phyloP scores from a whole-genome alignment of 1,139 yeast genomes.

The Oligophagozyma castellii region DNA sequence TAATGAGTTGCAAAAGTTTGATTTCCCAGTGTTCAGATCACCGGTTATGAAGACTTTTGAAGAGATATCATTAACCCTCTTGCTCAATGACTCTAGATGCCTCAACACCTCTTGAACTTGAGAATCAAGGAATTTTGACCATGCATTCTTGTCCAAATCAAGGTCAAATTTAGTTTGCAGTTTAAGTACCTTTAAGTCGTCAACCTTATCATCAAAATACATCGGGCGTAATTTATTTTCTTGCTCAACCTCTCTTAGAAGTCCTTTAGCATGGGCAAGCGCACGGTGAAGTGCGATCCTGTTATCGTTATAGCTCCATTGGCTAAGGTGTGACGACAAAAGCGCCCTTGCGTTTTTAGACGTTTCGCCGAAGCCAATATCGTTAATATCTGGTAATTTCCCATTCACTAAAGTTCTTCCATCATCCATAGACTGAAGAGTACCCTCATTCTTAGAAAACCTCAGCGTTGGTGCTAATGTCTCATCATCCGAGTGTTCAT shows the following conservation, averaged over 20 bases:
- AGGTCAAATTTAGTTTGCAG: conserved; percentile 18
- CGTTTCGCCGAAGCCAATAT: no score
- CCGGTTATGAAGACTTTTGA: conserved; percentile 96
- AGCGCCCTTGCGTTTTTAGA: no score
- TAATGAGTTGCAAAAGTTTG: conserved; percentile 88
- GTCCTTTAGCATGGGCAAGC: conserved; percentile 10
- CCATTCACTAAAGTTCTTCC: no score
- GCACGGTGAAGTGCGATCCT: conserved; percentile 15
- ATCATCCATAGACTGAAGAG: no score
- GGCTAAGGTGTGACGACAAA: conserved; percentile 21
- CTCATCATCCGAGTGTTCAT: no score
- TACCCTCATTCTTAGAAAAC: no score
- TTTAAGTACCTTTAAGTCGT: conserved; percentile 13
- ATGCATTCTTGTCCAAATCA: conserved; percentile 15
- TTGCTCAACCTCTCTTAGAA: conserved; percentile 11
- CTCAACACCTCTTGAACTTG: conserved; percentile 31
- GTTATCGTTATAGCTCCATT: conserved; percentile 23
- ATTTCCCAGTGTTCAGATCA: conserved; percentile 92
- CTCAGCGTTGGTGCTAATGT: no score
- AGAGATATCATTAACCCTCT: conserved; percentile 79
- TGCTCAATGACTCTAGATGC: conserved; percentile 62
- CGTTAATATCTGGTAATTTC: no score
- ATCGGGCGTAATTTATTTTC: conserved; percentile 22
- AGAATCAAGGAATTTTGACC: conserved; percentile 17
- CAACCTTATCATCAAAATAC: conserved; percentile 6